phyloP scores from a whole-genome alignment of 2,329 filamentous ascomycete genomes.

The Neopestalotiopsis sp. region DNA sequence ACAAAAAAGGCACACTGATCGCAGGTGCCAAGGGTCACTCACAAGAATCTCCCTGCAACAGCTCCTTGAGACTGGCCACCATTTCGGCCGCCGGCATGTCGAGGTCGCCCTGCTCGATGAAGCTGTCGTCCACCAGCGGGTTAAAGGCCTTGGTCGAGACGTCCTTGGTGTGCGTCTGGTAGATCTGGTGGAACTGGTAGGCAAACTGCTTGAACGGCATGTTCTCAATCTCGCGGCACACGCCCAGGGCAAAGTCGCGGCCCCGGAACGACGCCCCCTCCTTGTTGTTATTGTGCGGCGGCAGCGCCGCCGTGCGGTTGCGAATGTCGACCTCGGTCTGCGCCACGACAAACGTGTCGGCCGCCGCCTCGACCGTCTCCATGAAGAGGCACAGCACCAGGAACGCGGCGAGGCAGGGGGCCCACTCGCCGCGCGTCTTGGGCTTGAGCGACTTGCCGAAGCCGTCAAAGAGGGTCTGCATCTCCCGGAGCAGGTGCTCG shows the following conservation, averaged over 20 bases:
- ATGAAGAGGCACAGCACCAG: conserved; percentile 64
- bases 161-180: conserved; percentile 61
- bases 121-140: conserved; percentile 54
- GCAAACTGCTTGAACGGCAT: conserved; percentile 66
- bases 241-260: conserved; percentile 49
- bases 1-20: not conserved
- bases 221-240: conserved; percentile 60
- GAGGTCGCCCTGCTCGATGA: conserved; percentile 49
- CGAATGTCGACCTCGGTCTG: conserved; percentile 56
- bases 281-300: conserved; percentile 37
- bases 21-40: conserved; percentile 32
- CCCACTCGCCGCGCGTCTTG: conserved; percentile 59
- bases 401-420: conserved; percentile 62
- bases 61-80: conserved; percentile 48
- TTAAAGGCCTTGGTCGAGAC: conserved; percentile 58
- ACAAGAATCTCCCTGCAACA: conserved; percentile 52
- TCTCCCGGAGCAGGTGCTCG: conserved; percentile 58
- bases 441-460: conserved; percentile 61
- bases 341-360: conserved; percentile 57
- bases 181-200: conserved; percentile 65
- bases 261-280: no score
- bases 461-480: conserved; percentile 56
- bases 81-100: conserved; percentile 52
- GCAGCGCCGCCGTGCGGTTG: conserved; percentile 34
- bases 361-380: conserved; percentile 60